Percentiles rank a stretch among this genome's conserved stretches.
These are phyloP conservation scores for Blakeslea trispora DNA, from an alignment of 371 early-diverging fungal species.

Conservation along the genomic window DNA sequence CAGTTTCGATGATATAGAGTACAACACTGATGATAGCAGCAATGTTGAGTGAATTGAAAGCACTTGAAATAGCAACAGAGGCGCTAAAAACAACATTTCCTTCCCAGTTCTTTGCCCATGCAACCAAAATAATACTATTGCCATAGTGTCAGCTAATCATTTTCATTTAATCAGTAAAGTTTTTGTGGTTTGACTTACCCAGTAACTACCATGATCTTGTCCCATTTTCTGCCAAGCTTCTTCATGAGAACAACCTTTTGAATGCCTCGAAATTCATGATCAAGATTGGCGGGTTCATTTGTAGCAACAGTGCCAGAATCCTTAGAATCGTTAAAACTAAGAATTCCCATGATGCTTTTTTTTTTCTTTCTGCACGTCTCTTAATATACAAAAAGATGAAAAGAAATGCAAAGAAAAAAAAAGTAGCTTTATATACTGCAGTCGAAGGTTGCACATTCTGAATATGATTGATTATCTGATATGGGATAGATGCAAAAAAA, in stretches of 20 bases:
- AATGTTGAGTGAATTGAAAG: constrained; percentile 19
- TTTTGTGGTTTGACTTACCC: constrained; percentile 8
- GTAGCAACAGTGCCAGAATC: no score
- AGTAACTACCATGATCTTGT: constrained; percentile 18
- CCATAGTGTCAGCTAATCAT: not conserved
- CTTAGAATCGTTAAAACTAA: no score
- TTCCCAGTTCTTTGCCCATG: constrained; percentile 35
- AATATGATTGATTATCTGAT: no score
- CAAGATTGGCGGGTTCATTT: no score
- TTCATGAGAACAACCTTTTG: constrained; percentile 28
- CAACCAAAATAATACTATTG: constrained; percentile 23
- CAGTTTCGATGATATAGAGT: constrained; percentile 29
- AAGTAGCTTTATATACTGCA: no score
- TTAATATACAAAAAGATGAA: no score
- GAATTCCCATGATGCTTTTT: no score
- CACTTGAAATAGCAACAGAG: constrained; percentile 14
- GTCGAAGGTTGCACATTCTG: no score
- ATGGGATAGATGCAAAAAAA: no score
- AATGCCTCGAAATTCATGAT: constrained; percentile 18
- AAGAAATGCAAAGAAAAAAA: no score
- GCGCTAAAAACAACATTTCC: constrained; percentile 21
- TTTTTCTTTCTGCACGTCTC: no score
- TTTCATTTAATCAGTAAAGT: not conserved
- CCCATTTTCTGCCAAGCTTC: constrained; percentile 18
- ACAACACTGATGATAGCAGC: constrained; percentile 22